Base-by-base conservation (phyloP, 169 alveolate genomes). In the Plasmodium gaboni region DNA sequence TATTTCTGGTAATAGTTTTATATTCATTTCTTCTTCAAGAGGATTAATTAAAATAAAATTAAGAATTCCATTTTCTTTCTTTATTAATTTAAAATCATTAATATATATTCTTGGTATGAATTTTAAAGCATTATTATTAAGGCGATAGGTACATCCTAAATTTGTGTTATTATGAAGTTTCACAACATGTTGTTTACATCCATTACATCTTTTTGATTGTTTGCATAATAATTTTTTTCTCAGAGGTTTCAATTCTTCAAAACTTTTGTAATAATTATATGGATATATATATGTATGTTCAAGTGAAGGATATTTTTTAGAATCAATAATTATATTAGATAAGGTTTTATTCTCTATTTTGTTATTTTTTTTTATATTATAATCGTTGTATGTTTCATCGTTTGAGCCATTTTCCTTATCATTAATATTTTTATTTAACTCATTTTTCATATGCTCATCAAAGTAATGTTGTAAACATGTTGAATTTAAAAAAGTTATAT, bases 1-100 rank as follows among this genome's bases (percentile, higher is more conserved):
- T 9, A 78, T 51, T 12, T 78, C 60, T 12, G 89, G 76, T 51
- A 78, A 13, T 78, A 78, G 57, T 53, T 78, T 78, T 64, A 78
- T 78, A 69, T 65, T 78, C 89, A 78, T 78, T 78, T 78, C 89
- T 24, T 28, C 59, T 55, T 65, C 89, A 2, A 78, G 68, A 13
- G 89, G 89, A 42, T 78, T 78, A 28, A 78, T 69, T 48, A 78
- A 65, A 78, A 78, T 55, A 57, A 78, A 78, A 65, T 78, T 78
- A 50, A 78, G 10, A 46, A 78, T 44, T 22, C 89, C 89, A 78
- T 78, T 63, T 65, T 78, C 53, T 64, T 70, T 48, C 61, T 78
- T 78, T 38, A 78, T 70, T 19, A 78, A 12, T 65, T 28, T 78
- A 28, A 78, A 78, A 70, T 78, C 89, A 22, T 78, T 78, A 24